Evolutionary conservation across 2,329 filamentous ascomycete genomes (phyloP).

Genomic region (Ambrosiella xylebori): DNA sequence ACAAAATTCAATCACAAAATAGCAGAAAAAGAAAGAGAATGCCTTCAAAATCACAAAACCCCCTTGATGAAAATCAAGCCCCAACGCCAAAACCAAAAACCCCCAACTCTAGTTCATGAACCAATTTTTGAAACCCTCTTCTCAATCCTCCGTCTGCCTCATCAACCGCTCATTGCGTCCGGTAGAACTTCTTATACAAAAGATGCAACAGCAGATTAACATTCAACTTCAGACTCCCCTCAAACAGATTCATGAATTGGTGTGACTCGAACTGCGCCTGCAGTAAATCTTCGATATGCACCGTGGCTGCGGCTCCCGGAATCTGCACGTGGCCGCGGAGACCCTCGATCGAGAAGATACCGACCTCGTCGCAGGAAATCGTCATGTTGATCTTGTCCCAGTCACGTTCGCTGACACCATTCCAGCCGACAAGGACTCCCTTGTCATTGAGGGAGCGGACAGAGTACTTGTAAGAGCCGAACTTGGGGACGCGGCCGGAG

Average conservation of each 20-base stretch:
- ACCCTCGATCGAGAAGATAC: constrained; percentile 83
- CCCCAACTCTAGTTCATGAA: not conserved
- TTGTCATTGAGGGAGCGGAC: constrained; percentile 79
- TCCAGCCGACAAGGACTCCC: constrained; percentile 85
- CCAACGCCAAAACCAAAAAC: not conserved
- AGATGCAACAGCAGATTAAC: constrained; percentile 94
- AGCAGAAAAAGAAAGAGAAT: constrained; percentile 1
- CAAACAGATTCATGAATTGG: constrained; percentile 91
- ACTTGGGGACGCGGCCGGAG: constrained; percentile 84
- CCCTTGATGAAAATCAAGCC: not conserved
- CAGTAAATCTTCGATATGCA: constrained; percentile 82
- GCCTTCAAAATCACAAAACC: not conserved
- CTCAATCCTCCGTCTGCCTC: not conserved
- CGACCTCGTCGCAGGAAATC: constrained; percentile 84
- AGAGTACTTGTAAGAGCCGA: constrained; percentile 95
- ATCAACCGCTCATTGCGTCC: constrained; percentile 35
- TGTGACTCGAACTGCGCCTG: constrained; percentile 96
- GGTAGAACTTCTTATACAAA: constrained; percentile 97
- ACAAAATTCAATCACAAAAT: not conserved
- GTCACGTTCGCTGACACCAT: constrained; percentile 62
- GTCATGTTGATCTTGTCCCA: constrained; percentile 90
- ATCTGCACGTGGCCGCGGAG: constrained; percentile 88
- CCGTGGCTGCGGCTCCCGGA: constrained; percentile 72
- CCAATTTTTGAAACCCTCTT: not conserved
- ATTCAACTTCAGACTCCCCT: constrained; percentile 70